Base-by-base conservation (phyloP, 1,139 yeast species). In the Pneumocystis murina region DNA sequence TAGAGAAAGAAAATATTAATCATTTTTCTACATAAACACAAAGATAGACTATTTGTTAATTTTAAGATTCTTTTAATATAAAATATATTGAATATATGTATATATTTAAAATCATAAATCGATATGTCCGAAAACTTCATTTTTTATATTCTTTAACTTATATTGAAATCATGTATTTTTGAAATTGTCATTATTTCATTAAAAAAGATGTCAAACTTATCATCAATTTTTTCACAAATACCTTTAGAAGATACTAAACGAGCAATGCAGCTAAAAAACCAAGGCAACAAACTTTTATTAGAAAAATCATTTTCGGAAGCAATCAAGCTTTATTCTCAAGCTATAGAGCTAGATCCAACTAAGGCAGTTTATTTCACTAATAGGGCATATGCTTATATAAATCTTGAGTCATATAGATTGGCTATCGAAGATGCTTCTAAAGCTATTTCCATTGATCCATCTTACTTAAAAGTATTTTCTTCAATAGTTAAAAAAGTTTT, bases 351-450 rank as follows among this genome's bases (percentile, higher is more conserved):
- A 30, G 86, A 86, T 69, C 76, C 82, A 5, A 70, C 77, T n/a
- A 83, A 85, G 67, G 87, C 94, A 0, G 82, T 91, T 24, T 86
- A 84, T 71, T 87, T 77, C 72, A 84, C 96, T 39, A 92, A 92
- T 75, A 79, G 97, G 68, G 97, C 98, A 0, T 95, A 89, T 70
- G 96, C 89, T 0, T 85, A 90, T 69, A 83, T 91, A 72, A 87
- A 88, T 72, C 75, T 85, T 64, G 98, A 92, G 72, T 85, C 84
- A 70, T 91, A 86, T 73, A 97, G 97, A 1, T 79, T 83, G 62
- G 95, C 97, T 0, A 81, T 91, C 3, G 77, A 75, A 20, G 97
- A 91, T 72, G 86, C 96, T 69, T 81, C 85, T 55, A 75, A 76
- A 61, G 91, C 97, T 0, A 78, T 92, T 62, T 80, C 78, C 62